phyloP scores from a whole-genome alignment of 805 yeast species.

The Wickerhamomyces chambardii region DNA sequence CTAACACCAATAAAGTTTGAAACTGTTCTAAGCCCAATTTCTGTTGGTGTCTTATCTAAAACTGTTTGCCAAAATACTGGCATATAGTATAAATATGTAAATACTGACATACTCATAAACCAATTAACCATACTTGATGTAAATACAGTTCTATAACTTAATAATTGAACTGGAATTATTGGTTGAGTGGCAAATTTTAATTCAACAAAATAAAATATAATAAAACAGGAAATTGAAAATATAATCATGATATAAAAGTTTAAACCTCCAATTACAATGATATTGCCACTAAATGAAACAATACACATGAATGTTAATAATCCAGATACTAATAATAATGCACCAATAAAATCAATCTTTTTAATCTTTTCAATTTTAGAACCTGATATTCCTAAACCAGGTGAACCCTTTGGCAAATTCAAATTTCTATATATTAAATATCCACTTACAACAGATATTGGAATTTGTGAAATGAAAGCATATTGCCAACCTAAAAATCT shows the following conservation, averaged over 20 bases:
- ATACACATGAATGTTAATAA: conserved; percentile 53
- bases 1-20: conserved; percentile 64
- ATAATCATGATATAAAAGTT: conserved; percentile 26
- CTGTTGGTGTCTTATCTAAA: conserved; percentile 39
- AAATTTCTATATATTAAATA: conserved; percentile 27
- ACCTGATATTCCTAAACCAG: conserved; percentile 43
- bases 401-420: conserved; percentile 36
- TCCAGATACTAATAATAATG: conserved; percentile 46
- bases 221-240: conserved; percentile 21
- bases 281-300: conserved; percentile 58
- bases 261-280: conserved; percentile 35
- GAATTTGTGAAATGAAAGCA: conserved; percentile 45
- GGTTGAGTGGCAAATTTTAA: conserved; percentile 39
- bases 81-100: conserved; percentile 53
- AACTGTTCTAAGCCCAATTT: conserved; percentile 44
- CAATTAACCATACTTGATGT: conserved; percentile 60
- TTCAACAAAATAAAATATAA: conserved; percentile 32
- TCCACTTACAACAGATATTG: conserved; percentile 36
- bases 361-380: conserved; percentile 34
- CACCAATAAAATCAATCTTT: conserved; percentile 62
- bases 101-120: conserved; percentile 61
- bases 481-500: conserved; percentile 56
- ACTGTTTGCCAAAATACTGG: conserved; percentile 63
- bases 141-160: conserved; percentile 47
- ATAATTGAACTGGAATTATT: conserved; percentile 48